A percentile compares a stretch with the other conserved stretches of the same genome.
These are phyloP conservation scores for Dactylella cylindrospora DNA, from an alignment of 2,329 filamentous ascomycete species.

Conservation along the genomic window DNA sequence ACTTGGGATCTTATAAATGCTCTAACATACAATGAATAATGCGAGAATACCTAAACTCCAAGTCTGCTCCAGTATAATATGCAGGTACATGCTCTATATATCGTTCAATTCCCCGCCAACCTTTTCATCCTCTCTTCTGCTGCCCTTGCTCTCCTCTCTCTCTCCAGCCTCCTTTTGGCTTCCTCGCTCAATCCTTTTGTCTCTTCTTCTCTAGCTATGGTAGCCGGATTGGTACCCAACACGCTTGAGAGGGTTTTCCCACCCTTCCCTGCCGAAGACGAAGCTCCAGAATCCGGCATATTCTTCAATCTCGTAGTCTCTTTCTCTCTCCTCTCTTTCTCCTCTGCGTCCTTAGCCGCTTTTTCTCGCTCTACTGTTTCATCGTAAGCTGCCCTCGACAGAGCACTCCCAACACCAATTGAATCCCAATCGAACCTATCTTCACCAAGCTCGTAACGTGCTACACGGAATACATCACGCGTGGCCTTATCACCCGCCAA, in stretches of 20 bases:
- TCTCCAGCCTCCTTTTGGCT: constrained; percentile 78
- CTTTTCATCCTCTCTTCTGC: constrained; percentile 81
- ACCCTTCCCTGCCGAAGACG: constrained; percentile 54
- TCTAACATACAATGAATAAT: too few relatives aligned
- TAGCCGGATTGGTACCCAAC: constrained; percentile 63
- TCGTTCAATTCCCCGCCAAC: constrained; percentile 57
- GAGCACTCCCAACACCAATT: constrained; percentile 69
- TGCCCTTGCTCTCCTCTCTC: constrained; percentile 85
- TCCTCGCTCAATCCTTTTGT: constrained; percentile 81
- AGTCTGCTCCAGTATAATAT: too few relatives aligned
- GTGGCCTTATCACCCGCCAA: constrained; percentile 82
- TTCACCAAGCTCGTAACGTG: constrained; percentile 79
- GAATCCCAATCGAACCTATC: constrained; percentile 73
- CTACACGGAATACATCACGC: constrained; percentile 86
- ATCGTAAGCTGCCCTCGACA: constrained; percentile 72
- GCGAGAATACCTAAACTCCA: too few relatives aligned
- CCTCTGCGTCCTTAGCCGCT: constrained; percentile 64
- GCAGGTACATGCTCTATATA: constrained; percentile 15
- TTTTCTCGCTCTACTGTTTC: constrained; percentile 69
- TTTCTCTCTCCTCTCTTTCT: constrained; percentile 72
- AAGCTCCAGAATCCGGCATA: constrained; percentile 31
- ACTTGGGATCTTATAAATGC: too few relatives aligned
- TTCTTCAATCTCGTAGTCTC: constrained; percentile 64
- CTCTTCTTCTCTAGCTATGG: constrained; percentile 72
- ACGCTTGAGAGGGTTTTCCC: constrained; percentile 61